Base-by-base conservation (phyloP, 495 filamentous ascomycete genomes). In the Penicillium bovifimosum region DNA sequence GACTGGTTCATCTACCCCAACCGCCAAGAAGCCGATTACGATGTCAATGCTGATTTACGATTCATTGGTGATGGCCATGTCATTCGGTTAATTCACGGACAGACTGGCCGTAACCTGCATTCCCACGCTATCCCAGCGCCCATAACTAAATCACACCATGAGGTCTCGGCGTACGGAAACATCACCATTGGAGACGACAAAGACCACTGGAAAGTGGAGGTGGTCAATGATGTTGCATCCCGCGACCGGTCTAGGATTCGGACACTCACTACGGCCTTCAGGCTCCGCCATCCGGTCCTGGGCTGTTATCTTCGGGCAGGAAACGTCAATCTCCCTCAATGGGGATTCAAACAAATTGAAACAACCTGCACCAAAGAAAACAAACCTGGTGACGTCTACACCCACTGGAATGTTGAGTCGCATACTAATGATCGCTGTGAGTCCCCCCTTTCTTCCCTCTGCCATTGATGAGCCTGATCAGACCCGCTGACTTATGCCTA, bases 301-400 rank as follows among this genome's bases (percentile, higher is more conserved):
- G 90, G 90, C 48, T 98, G 93, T 69, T 98, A 97, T 66, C 79
- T 98, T 20, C 84, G 95, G 49, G 93, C 93, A 49, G 95, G 92
- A 56, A 98, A 96, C 60, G 86, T 91, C 61, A 97, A 97, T 68
- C 79, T 98, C 48, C 93, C 93, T 18, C 93, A 97, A 64, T 98
- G 93, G 93, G 93, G 93, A 53, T 98, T 98, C 81, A 98, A 98
- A 76, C 93, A 98, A 69, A 97, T 97, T 60, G 93, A 98, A 73
- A 90, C 91, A 20, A 96, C 91, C 14, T 98, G 93, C 70, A 81
- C 82, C 53, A 96, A 96, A 76, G 85, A 87, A 57, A 97, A 96
- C 74, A 91, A 92, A 61, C 90, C 90, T 1, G 76, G 83, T 27
- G 93, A 98, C 69, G 80, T 90, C 52, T 97, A 95, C 66, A 97